Conservation (phyloP, 495 filamentous ascomycete species). For the Neurospora sp. region DNA sequence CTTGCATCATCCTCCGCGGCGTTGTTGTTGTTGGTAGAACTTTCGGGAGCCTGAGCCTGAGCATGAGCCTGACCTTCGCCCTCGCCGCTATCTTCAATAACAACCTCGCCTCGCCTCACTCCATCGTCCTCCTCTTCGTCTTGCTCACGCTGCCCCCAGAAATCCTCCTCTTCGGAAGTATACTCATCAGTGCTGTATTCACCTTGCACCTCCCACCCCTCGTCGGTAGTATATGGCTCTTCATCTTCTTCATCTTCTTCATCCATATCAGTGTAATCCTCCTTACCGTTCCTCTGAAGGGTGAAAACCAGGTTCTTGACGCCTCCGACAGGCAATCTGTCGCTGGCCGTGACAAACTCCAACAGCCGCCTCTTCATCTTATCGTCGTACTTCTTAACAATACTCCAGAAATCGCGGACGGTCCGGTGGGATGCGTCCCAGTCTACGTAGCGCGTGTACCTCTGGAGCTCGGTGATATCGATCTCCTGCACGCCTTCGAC, state of each 20-base stretch:
- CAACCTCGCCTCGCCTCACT: background rate
- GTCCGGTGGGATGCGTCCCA: slow-evolving; percentile 57
- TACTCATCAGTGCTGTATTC: slow-evolving; percentile 4
- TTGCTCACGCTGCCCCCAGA: background rate
- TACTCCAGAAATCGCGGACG: slow-evolving; percentile 73
- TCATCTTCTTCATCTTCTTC: background rate
- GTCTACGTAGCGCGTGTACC: slow-evolving; percentile 65
- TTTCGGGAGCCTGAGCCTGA: background rate
- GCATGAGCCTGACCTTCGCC: background rate
- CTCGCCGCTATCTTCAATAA: background rate
- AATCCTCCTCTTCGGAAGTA: slow-evolving; percentile 17
- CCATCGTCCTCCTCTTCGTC: slow-evolving; percentile 1
- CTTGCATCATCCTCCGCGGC: background rate
- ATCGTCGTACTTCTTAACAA: slow-evolving; percentile 59
- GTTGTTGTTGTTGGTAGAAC: background rate
- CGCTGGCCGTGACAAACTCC: slow-evolving; percentile 91
- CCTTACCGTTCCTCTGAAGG: slow-evolving; percentile 68
- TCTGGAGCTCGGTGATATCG: slow-evolving; percentile 58
- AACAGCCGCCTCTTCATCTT: slow-evolving; percentile 61
- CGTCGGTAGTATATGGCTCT: background rate
- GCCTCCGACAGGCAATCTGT: slow-evolving; percentile 80
- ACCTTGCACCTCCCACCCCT: background rate
- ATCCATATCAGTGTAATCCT: slow-evolving; percentile 29
- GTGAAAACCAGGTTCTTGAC: slow-evolving; percentile 70
- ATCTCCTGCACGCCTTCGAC: slow-evolving; percentile 77